Conservation (phyloP, 306 rosid genomes). For the Lathyrus tuberosus region DNA sequence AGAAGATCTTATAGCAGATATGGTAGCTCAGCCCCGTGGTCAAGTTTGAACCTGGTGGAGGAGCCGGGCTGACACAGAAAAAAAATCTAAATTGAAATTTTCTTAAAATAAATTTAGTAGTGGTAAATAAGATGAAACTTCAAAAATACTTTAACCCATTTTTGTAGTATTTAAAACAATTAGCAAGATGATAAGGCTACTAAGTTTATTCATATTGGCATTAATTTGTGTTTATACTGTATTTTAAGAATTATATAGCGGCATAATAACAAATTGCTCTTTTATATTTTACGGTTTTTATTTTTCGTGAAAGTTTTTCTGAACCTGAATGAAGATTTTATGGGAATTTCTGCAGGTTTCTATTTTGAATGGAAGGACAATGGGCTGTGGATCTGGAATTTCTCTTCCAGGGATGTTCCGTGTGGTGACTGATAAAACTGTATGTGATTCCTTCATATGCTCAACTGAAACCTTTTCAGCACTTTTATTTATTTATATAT, state of each 20-base stretch:
- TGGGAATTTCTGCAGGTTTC: conserved; percentile 65
- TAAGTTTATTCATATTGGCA: neutral
- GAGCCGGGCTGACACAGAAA: no score
- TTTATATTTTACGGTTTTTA: neutral
- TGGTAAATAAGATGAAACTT: conserved; percentile 25
- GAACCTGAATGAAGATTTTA: conserved; percentile 36
- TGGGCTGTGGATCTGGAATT: conserved; percentile 98
- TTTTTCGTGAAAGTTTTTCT: neutral
- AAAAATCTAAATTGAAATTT: neutral
- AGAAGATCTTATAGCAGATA: no score
- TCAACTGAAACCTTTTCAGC: neutral
- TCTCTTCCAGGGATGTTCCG: conserved; percentile 86
- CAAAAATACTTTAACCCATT: conserved; percentile 8
- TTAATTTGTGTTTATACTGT: neutral
- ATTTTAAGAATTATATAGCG: neutral
- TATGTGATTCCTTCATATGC: conserved; percentile 48
- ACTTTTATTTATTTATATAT: neutral
- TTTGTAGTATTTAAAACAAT: conserved; percentile 9
- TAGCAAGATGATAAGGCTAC: conserved; percentile 3
- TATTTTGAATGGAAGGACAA: conserved; percentile 79
- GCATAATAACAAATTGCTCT: neutral
- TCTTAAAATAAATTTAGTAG: neutral
- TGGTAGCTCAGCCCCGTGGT: no score
- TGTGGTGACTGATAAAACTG: conserved; percentile 88
- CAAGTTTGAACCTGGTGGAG: no score